Evolutionary conservation across 495 filamentous ascomycete species (phyloP).

Genomic region (Neurospora sp.): DNA sequence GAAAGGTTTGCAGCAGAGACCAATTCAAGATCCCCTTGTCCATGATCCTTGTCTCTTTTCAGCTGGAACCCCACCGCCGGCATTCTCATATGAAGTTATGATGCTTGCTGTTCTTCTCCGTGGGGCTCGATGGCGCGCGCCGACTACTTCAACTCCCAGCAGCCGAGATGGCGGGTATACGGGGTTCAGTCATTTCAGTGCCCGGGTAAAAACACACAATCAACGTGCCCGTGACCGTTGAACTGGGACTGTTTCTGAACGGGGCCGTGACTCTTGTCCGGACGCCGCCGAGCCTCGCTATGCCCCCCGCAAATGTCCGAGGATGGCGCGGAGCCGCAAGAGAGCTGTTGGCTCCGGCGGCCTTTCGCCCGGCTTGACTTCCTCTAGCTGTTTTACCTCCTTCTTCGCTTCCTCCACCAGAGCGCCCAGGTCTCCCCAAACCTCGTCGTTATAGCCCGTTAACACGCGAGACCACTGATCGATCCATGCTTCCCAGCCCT

Average conservation of each 20-base stretch:
- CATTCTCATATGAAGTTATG: background rate
- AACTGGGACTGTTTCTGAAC: background rate
- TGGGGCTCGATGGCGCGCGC: background rate
- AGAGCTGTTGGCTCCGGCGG: constrained; percentile 18
- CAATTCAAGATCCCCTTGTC: background rate
- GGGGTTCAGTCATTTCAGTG: background rate
- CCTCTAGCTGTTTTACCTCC: constrained; percentile 38
- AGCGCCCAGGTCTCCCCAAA: constrained; percentile 65
- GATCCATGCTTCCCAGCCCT: constrained; percentile 37
- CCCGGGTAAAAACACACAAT: background rate
- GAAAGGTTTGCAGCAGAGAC: background rate
- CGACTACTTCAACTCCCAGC: background rate
- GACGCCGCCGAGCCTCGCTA: background rate
- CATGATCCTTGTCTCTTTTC: background rate
- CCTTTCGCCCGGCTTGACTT: constrained; percentile 11
- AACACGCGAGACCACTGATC: constrained; percentile 53
- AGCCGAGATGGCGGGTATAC: background rate
- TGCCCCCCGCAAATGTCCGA: constrained; percentile 20
- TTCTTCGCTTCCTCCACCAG: constrained; percentile 50
- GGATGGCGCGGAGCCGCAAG: constrained; percentile 22
- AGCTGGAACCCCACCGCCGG: background rate
- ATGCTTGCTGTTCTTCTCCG: background rate
- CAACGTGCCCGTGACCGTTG: background rate
- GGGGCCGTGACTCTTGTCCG: background rate
- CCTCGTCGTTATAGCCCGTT: constrained; percentile 60